phyloP scores from a whole-genome alignment of 768 basidiomycete species.

The Coprinopsis marcescibilis region DNA sequence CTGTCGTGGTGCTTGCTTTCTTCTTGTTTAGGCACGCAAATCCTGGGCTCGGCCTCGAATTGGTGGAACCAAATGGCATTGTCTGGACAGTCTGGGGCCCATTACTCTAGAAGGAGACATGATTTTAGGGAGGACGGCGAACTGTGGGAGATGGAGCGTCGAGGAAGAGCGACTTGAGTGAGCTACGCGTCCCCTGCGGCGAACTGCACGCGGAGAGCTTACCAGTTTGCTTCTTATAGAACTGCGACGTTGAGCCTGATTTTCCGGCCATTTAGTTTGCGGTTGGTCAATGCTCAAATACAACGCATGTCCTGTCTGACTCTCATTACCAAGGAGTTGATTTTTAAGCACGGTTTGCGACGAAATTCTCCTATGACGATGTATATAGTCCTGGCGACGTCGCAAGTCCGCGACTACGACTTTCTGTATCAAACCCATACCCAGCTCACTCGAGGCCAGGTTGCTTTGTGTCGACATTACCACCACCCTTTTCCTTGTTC shows the following conservation, averaged over 20 bases:
- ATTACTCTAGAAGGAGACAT: conserved; percentile 26
- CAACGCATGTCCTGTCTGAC: neutral
- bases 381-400: conserved; percentile 11
- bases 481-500: conserved; percentile 7
- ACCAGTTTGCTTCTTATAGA: too few species aligned
- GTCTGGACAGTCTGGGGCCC: conserved; percentile 28
- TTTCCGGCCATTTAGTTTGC: too few species aligned
- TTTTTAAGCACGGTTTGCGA: conserved; percentile 4
- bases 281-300: too few species aligned
- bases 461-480: conserved; percentile 7
- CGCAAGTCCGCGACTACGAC: neutral
- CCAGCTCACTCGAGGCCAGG: conserved; percentile 7
- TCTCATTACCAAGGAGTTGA: conserved; percentile 5
- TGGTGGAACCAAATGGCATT: conserved; percentile 43
- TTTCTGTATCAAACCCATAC: conserved; percentile 3
- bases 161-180: conserved; percentile 18
- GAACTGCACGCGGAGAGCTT: too few species aligned
- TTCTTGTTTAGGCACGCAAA: conserved; percentile 55
- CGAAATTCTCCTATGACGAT: conserved; percentile 9
- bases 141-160: conserved; percentile 55
- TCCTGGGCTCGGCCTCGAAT: conserved; percentile 37
- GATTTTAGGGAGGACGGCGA: conserved; percentile 36
- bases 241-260: too few species aligned
- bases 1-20: conserved; percentile 64
- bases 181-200: neutral